A percentile compares a stretch with the other conserved stretches of the same genome.
These are phyloP conservation scores for Cystofilobasidium bisporidii DNA, from an alignment of 768 basidiomycete species.

Conservation along the genomic window DNA sequence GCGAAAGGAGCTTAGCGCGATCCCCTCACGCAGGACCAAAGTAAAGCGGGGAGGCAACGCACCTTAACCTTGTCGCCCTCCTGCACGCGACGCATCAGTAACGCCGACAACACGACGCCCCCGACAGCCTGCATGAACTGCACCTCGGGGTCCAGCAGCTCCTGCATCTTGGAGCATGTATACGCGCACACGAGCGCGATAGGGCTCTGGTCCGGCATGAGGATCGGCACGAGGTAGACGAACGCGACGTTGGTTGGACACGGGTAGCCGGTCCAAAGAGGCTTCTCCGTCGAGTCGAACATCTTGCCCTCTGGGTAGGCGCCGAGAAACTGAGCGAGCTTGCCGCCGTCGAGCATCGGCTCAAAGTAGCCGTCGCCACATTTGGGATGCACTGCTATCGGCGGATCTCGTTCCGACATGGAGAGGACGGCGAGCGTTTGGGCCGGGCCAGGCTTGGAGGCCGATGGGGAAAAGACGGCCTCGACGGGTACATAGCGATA, in stretches of 20 bases:
- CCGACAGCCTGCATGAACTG: conserved; percentile 8
- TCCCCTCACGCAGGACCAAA: too few species aligned
- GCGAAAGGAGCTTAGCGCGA: too few species aligned
- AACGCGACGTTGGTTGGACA: not conserved
- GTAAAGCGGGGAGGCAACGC: too few species aligned
- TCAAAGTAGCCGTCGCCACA: conserved; percentile 32
- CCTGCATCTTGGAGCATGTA: not conserved
- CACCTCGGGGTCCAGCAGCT: conserved; percentile 1
- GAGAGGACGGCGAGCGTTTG: not conserved
- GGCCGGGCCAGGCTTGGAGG: not conserved
- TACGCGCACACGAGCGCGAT: conserved; percentile 4
- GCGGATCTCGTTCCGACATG: not conserved
- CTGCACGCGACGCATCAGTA: conserved; percentile 1
- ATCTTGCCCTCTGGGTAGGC: not conserved
- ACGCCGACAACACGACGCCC: not conserved
- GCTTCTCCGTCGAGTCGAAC: not conserved
- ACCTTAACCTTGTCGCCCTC: conserved; percentile 3
- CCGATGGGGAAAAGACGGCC: not conserved
- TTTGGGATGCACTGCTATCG: conserved; percentile 34
- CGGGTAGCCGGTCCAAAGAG: not conserved
- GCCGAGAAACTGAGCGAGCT: not conserved
- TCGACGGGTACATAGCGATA: not conserved
- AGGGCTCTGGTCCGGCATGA: not conserved
- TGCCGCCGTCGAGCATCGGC: not conserved
- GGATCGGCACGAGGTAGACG: not conserved